Conservation (phyloP, 2,329 filamentous ascomycete genomes). For the Zymoseptoria tritici region DNA sequence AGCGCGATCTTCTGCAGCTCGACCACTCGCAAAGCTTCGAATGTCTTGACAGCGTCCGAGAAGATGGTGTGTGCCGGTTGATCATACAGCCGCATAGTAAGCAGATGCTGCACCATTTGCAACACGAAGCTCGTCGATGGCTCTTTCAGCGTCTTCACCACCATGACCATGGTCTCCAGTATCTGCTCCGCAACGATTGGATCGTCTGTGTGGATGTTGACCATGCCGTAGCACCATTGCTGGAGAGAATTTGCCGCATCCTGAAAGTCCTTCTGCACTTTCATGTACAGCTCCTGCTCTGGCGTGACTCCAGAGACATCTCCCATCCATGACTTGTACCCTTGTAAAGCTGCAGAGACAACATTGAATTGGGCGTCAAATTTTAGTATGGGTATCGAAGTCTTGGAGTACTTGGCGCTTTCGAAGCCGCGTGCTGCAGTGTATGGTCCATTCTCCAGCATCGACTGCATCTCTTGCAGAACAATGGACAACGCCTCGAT, state of each 20-base stretch:
- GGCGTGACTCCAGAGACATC: conserved; percentile 21
- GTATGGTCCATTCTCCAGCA: conserved; percentile 65
- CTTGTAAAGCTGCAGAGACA: conserved; percentile 80
- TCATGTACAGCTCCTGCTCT: conserved; percentile 43
- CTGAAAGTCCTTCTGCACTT: conserved; percentile 54
- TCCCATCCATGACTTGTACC: conserved; percentile 73
- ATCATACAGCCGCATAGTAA: conserved; percentile 71
- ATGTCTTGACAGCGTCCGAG: conserved; percentile 81
- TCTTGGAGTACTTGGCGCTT: conserved; percentile 48
- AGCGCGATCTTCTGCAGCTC: conserved; percentile 84
- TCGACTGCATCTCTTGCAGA: conserved; percentile 66
- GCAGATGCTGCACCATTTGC: conserved; percentile 81
- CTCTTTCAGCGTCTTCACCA: conserved; percentile 24
- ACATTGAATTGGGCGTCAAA: conserved; percentile 87
- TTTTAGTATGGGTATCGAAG: conserved; percentile 63
- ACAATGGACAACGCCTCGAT: conserved; percentile 84
- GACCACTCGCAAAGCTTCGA: conserved; percentile 76
- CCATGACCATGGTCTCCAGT: conserved; percentile 23
- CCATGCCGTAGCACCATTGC: conserved; percentile 63
- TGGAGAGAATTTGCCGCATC: conserved; percentile 37
- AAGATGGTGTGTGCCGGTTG: conserved; percentile 65
- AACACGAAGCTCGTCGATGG: conserved; percentile 58
- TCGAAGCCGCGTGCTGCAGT: conserved; percentile 60
- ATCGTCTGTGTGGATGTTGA: conserved; percentile 61
- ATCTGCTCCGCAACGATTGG: conserved; percentile 28